Evolutionary conservation across 768 basidiomycete genomes (phyloP).

Genomic region (Naganishia vishniacii): DNA sequence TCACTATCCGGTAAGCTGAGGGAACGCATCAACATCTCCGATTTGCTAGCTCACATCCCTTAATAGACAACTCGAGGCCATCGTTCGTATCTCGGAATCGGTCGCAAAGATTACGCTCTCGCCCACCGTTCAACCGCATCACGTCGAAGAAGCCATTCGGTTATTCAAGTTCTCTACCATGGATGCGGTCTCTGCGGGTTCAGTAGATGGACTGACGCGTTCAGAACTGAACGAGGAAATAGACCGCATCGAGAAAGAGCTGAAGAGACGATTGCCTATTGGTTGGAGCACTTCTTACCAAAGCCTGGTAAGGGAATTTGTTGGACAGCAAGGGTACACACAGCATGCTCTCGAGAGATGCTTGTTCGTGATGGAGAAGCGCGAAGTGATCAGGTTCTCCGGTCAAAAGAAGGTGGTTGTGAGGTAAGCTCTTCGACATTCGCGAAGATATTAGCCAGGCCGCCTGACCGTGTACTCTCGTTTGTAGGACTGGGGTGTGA

Average conservation of each 20-base stretch:
- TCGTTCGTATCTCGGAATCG: constrained; percentile 96
- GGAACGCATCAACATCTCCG: too few relatives aligned
- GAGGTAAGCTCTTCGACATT: background rate
- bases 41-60: too few relatives aligned
- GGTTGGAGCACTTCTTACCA: constrained; percentile 98
- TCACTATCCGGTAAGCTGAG: constrained; percentile 73
- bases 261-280: constrained; percentile 73
- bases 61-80: constrained; percentile 83
- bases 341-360: constrained; percentile 86
- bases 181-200: constrained; percentile 94
- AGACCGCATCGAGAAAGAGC: constrained; percentile 77
- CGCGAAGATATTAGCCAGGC: too few relatives aligned
- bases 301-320: constrained; percentile 85
- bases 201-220: constrained; percentile 83
- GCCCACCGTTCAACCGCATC: constrained; percentile 76
- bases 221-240: constrained; percentile 92
- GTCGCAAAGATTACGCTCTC: constrained; percentile 89
- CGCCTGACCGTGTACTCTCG: too few relatives aligned
- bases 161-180: constrained; percentile 98
- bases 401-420: constrained; percentile 60
- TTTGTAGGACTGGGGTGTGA: too few relatives aligned
- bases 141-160: constrained; percentile 96
- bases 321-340: constrained; percentile 82
- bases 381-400: constrained; percentile 87
- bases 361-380: constrained; percentile 84